A percentile compares a stretch with the other conserved stretches of the same genome.
Conservation (phyloP, 805 yeast species). For the Pichia scutulata region DNA sequence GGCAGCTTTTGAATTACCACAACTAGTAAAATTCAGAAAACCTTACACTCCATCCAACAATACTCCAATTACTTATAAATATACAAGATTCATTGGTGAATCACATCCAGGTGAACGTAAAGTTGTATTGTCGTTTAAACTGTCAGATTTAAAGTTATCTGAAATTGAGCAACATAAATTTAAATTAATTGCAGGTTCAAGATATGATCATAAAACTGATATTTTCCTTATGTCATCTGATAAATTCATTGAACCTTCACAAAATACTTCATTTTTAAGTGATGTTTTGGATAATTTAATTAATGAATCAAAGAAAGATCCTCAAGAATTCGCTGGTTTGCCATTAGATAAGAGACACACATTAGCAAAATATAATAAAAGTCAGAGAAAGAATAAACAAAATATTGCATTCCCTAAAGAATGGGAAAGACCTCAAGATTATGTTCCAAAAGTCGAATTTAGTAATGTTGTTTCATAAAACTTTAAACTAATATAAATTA, state of each 20-base stretch:
- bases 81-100: slow-evolving; percentile 69
- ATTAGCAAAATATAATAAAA: slow-evolving; percentile 34
- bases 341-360: slow-evolving; percentile 78
- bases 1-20: slow-evolving; percentile 90
- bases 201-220: slow-evolving; percentile 59
- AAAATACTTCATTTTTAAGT: slow-evolving; percentile 70
- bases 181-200: slow-evolving; percentile 66
- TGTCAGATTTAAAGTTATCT: slow-evolving; percentile 45
- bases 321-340: slow-evolving; percentile 61
- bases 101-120: slow-evolving; percentile 60
- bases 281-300: slow-evolving; percentile 56
- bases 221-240: slow-evolving; percentile 57
- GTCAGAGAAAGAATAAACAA: slow-evolving; percentile 33
- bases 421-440: slow-evolving; percentile 61
- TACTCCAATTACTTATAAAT: slow-evolving; percentile 58
- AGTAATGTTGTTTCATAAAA: not conserved
- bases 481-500: too few relatives aligned
- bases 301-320: slow-evolving; percentile 52
- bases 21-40: slow-evolving; percentile 66
- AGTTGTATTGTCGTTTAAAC: slow-evolving; percentile 52
- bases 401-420: slow-evolving; percentile 57
- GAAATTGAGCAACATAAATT: slow-evolving; percentile 61
- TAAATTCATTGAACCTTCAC: slow-evolving; percentile 68
- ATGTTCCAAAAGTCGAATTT: not conserved
- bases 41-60: slow-evolving; percentile 47